These are phyloP conservation scores for Diaporthe velutina DNA, from an alignment of 2,329 filamentous ascomycete species.

Conservation along the genomic window DNA sequence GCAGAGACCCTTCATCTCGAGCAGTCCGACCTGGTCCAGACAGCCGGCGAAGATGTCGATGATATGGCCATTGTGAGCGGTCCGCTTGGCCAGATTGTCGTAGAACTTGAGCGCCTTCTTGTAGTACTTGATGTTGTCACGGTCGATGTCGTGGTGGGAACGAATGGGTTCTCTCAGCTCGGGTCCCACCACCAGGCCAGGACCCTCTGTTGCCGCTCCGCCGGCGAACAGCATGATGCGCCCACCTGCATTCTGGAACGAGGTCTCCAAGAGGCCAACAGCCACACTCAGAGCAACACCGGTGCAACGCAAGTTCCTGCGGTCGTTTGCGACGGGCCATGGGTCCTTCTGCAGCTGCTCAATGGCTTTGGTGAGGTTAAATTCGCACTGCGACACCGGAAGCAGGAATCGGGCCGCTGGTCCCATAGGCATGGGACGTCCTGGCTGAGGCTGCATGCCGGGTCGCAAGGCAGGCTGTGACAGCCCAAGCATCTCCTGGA, in stretches of 20 bases:
- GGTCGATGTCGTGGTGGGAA: conserved; percentile 98
- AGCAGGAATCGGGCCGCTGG: conserved; percentile 91
- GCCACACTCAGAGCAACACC: conserved; percentile 97
- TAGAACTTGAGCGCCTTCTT: conserved; percentile 99
- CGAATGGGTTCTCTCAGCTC: conserved; percentile 96
- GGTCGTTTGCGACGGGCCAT: conserved; percentile 96
- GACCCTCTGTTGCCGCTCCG: conserved; percentile 94
- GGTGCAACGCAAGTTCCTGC: conserved; percentile 90
- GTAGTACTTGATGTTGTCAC: conserved; percentile 99
- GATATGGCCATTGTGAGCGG: conserved; percentile 95
- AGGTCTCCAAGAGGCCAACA: conserved; percentile 90
- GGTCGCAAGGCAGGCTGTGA: conserved; percentile 80
- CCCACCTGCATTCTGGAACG: conserved; percentile 94
- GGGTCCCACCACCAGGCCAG: conserved; percentile 95
- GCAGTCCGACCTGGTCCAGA: conserved; percentile 93
- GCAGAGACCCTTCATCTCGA: conserved; percentile 98
- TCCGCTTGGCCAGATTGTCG: conserved; percentile 91
- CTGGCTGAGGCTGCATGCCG: conserved; percentile 78
- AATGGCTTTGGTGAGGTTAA: conserved; percentile 94
- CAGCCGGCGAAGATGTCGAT: conserved; percentile 98
- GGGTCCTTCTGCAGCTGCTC: conserved; percentile 97
- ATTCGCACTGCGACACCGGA: conserved; percentile 95
- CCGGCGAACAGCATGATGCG: conserved; percentile 98
- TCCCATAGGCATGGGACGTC: conserved; percentile 80
- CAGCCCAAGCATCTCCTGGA: conserved; percentile 98